Evolutionary conservation across 345 rosid species (phyloP).

Genomic region (Salix udensis): DNA sequence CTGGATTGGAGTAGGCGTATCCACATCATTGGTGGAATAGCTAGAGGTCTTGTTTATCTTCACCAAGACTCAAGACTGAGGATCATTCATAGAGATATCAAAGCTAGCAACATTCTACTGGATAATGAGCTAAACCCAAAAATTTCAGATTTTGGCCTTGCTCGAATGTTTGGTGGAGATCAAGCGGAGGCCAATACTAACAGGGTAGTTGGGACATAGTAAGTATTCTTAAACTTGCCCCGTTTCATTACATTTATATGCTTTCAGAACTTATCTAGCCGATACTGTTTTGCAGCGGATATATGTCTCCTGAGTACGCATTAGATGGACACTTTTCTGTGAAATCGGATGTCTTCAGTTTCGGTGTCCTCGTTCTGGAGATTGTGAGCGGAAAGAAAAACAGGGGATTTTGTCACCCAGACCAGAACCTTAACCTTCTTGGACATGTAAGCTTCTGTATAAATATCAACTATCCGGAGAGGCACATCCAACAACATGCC

Average conservation of each 20-base stretch:
- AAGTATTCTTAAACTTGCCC: background rate
- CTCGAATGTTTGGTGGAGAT: background rate
- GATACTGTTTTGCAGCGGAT: too few relatives aligned
- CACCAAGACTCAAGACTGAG: constrained; percentile 16
- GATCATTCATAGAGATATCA: constrained; percentile 15
- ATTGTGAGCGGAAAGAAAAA: too few relatives aligned
- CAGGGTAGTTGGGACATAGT: background rate
- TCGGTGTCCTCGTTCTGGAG: too few relatives aligned
- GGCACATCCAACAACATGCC: background rate
- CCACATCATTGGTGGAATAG: constrained; percentile 5
- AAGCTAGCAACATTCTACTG: too few relatives aligned
- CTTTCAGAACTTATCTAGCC: background rate
- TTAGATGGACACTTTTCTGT: too few relatives aligned
- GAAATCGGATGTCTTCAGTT: too few relatives aligned
- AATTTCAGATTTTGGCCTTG: background rate
- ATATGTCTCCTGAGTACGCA: too few relatives aligned
- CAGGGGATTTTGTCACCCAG: background rate
- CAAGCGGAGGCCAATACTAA: background rate
- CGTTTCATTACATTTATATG: background rate
- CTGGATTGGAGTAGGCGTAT: background rate
- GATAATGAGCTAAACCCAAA: background rate
- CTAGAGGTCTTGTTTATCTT: constrained; percentile 11
- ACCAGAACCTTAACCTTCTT: background rate
- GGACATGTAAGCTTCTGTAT: background rate
- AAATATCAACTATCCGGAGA: too few relatives aligned